These are phyloP conservation scores for Pluteus cervinus DNA, from an alignment of 768 basidiomycete genomes.

Conservation along the genomic window DNA sequence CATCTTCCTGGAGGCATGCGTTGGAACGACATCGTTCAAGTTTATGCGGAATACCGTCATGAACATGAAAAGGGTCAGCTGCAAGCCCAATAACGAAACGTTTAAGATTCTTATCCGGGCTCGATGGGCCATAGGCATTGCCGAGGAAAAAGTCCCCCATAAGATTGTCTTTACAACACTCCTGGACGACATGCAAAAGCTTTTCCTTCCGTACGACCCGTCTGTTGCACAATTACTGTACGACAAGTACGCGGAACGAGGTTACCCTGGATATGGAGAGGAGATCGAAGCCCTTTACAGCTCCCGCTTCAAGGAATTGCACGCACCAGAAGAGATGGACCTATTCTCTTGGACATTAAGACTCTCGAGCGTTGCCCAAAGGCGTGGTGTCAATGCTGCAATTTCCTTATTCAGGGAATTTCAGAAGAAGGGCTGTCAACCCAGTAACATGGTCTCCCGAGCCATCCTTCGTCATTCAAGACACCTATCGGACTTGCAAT, in stretches of 20 bases:
- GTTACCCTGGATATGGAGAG: conserved; percentile 27
- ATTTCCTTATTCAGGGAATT: conserved; percentile 28
- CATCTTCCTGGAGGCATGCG: conserved; percentile 37
- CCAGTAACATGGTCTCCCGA: conserved; percentile 25
- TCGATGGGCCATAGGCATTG: conserved; percentile 24
- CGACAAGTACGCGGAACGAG: conserved; percentile 35
- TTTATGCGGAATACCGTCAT: conserved; percentile 29
- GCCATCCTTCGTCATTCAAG: conserved; percentile 38
- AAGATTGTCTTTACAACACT: conserved; percentile 31
- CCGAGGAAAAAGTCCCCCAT: conserved; percentile 22
- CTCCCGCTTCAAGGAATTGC: conserved; percentile 15
- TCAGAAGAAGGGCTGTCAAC: conserved; percentile 23
- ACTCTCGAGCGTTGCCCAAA: conserved; percentile 6
- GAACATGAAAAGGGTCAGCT: conserved; percentile 32
- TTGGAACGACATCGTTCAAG: conserved; percentile 21
- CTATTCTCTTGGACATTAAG: conserved; percentile 9
- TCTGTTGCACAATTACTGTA: conserved; percentile 34
- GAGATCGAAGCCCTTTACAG: conserved; percentile 34
- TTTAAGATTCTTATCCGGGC: conserved; percentile 44
- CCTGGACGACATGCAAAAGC: conserved; percentile 40
- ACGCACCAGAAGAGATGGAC: conserved; percentile 11
- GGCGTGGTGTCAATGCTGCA: conserved; percentile 15
- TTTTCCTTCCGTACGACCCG: conserved; percentile 38
- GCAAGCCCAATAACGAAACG: conserved; percentile 37
- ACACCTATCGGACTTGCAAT: conserved; percentile 32